Base-by-base conservation (phyloP, 192 early-diverging fungal genomes). In the Coemansia sp. region DNA sequence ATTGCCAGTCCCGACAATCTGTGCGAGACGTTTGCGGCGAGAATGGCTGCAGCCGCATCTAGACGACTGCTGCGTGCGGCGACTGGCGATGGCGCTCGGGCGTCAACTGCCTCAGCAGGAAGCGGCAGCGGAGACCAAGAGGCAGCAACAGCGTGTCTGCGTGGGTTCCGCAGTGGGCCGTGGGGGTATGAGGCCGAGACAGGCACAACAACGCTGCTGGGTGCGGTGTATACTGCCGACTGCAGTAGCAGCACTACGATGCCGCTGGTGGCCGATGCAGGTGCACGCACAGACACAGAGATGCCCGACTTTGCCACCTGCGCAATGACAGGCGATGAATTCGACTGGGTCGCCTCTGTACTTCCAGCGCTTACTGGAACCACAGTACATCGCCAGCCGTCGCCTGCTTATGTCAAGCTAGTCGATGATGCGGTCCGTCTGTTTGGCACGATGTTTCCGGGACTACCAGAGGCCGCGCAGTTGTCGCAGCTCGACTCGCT, bases 381-480 rank as follows among this genome's bases (percentile, higher is more conserved):
- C 10, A 9, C 1, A 4, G 43, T n/a, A n/a, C 47, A 49, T n/a
- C 47, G 18, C 6, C 6, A n/a, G n/a, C 26, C 51, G 11, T 5
- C 15, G 19, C 46, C 73, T 11, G 62, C 82, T 0, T 74, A 82
- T 41, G 75, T 74, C 21, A 76, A 83, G 11, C 84, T 90, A 41
- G 88, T 95, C n/a, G 94, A 99, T 74, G 78, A 88, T 3, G 86
- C 90, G 8, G 87, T 97, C 43, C 87, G 90, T 39, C 63, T 98
- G 10, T 93, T 95, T 76, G 87, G 90, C 2, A 80, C 85, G 1
- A 59, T 95, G 10, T 91, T 96, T 39, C 89, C 90, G 5, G 65
- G 82, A 13, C 88, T 93, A 49, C 82, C 82, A 9, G 86, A 90
- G 21, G 67, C 85, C 6, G 81, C 87, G 15, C 97, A 99, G 77